These are phyloP conservation scores for Mucuna pruriens DNA, from an alignment of 306 rosid species.

Conservation along the genomic window DNA sequence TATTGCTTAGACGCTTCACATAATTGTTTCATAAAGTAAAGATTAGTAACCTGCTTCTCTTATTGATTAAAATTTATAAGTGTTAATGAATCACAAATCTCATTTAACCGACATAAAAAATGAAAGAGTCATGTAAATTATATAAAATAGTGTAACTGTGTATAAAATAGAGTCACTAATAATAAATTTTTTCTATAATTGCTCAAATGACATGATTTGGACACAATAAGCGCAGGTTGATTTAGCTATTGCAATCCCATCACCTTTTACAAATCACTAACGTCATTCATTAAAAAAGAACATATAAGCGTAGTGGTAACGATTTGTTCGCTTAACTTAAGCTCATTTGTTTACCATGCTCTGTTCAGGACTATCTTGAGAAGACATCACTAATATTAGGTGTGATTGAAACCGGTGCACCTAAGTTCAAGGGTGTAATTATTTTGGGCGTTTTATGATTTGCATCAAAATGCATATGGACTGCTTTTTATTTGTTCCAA, in stretches of 20 bases:
- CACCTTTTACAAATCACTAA: neutral
- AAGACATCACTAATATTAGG: neutral
- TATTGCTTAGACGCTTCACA: neutral
- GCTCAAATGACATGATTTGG: neutral
- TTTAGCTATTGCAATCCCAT: neutral
- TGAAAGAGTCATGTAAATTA: neutral
- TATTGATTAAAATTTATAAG: no score
- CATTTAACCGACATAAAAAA: no score
- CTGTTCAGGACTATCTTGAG: neutral
- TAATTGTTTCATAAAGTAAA: no score
- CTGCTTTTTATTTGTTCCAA: neutral
- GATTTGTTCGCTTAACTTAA: neutral
- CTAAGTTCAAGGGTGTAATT: neutral
- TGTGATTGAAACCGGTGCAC: neutral
- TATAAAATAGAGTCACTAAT: no score
- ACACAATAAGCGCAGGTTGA: neutral
- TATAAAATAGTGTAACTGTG: neutral
- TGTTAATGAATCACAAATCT: no score
- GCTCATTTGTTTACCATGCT: neutral
- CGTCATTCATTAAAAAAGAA: neutral
- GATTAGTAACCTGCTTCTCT: no score
- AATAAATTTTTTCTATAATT: neutral
- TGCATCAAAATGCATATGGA: neutral
- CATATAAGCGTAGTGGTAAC: neutral
- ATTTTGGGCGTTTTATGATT: neutral